These are phyloP conservation scores for Fusarium coffeatum DNA, from an alignment of 2,329 filamentous ascomycete genomes.

Conservation along the genomic window DNA sequence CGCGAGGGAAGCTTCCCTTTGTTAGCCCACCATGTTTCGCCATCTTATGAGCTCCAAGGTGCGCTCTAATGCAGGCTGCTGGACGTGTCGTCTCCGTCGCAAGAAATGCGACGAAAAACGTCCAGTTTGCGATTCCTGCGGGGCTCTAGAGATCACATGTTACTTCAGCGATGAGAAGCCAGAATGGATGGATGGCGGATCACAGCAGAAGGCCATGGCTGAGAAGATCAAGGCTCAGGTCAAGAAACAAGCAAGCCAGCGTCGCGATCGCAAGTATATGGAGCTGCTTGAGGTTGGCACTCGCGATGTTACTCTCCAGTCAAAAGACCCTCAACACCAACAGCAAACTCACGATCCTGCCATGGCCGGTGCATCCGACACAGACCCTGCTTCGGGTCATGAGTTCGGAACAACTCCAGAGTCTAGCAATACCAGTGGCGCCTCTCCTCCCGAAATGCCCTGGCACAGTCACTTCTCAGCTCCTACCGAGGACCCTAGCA, in stretches of 20 bases:
- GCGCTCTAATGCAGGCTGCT: constrained; percentile 64
- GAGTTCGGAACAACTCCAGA: constrained; percentile 45
- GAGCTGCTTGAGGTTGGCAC: constrained; percentile 55
- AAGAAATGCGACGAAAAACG: constrained; percentile 70
- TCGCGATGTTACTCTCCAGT: constrained; percentile 41
- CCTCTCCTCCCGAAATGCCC: constrained; percentile 49
- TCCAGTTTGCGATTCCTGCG: constrained; percentile 64
- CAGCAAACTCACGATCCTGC: constrained; percentile 9
- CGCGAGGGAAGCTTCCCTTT: background rate
- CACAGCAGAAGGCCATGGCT: constrained; percentile 62
- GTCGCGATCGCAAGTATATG: constrained; percentile 63
- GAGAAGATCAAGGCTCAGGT: constrained; percentile 67
- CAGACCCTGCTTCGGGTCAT: constrained; percentile 43
- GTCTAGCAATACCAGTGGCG: constrained; percentile 48
- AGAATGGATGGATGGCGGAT: constrained; percentile 68
- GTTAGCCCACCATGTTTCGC: constrained; percentile 43
- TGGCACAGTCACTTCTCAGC: constrained; percentile 50
- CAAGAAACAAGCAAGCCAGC: constrained; percentile 63
- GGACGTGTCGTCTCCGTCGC: constrained; percentile 70
- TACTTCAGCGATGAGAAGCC: constrained; percentile 64
- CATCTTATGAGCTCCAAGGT: constrained; percentile 49
- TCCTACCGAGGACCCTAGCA: constrained; percentile 37
- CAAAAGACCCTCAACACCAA: constrained; percentile 10
- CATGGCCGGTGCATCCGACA: constrained; percentile 46
- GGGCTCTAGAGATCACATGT: constrained; percentile 66